Conservation (phyloP, 2,329 filamentous ascomycete genomes). For the Sclerotinia subarctica region DNA sequence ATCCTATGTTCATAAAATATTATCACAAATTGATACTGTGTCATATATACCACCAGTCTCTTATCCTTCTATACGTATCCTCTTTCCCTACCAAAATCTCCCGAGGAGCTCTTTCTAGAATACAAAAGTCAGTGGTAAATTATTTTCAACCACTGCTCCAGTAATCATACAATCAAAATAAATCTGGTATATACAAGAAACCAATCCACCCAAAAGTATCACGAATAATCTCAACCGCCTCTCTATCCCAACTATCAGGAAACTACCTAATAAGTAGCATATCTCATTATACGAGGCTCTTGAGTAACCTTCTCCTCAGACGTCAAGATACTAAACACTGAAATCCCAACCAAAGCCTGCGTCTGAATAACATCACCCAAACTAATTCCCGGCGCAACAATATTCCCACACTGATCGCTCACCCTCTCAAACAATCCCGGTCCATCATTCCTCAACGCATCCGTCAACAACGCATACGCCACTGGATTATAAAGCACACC, state of each 20-base stretch:
- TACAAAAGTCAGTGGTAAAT: background rate
- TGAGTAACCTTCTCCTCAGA: background rate
- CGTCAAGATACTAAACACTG: background rate
- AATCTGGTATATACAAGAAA: background rate
- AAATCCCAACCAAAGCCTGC: background rate
- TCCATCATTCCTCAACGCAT: slow-evolving; percentile 1
- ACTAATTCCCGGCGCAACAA: slow-evolving; percentile 1
- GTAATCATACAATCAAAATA: too few relatives aligned
- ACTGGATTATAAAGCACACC: slow-evolving; percentile 13
- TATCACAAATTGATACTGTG: background rate
- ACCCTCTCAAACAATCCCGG: slow-evolving; percentile 9
- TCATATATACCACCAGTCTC: background rate
- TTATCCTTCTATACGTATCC: background rate
- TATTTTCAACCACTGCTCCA: background rate
- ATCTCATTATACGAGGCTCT: slow-evolving; percentile 4
- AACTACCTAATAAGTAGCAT: background rate
- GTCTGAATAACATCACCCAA: slow-evolving; percentile 14
- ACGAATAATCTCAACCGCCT: background rate
- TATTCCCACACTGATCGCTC: background rate
- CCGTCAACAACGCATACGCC: slow-evolving; percentile 12
- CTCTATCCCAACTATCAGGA: background rate
- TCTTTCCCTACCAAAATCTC: accelerated
- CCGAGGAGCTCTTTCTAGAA: background rate
- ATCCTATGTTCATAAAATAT: background rate
- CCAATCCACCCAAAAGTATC: background rate